Conservation (phyloP, 192 early-diverging fungal genomes). For the Podila epicladia region DNA sequence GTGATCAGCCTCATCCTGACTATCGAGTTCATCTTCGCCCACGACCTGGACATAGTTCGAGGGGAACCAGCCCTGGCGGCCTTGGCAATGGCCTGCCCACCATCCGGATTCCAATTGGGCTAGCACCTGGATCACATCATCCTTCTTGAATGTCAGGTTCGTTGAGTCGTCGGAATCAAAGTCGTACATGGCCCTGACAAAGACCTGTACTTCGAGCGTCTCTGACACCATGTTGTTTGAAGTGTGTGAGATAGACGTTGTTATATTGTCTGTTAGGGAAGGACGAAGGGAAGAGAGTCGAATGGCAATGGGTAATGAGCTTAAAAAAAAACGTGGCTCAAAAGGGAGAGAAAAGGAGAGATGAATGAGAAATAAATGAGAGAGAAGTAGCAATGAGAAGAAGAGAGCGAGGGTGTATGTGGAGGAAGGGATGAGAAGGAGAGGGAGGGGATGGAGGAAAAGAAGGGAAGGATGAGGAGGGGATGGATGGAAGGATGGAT, state of each 20-base stretch:
- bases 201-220: constrained; percentile 41
- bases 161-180: constrained; percentile 83
- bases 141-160: constrained; percentile 83
- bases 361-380: neutral
- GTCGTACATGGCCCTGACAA: constrained; percentile 85
- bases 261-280: neutral
- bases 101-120: constrained; percentile 92
- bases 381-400: constrained; percentile 4
- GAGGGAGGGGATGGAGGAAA: neutral
- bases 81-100: constrained; percentile 94
- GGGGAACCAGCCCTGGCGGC: constrained; percentile 90
- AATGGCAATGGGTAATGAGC: neutral
- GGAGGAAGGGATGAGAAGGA: neutral
- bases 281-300: neutral
- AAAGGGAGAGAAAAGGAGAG: neutral
- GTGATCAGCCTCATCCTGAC: constrained; percentile 46
- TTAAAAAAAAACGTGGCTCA: constrained; percentile 1
- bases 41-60: constrained; percentile 82
- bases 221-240: constrained; percentile 34
- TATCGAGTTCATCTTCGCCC: constrained; percentile 61
- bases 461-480: neutral
- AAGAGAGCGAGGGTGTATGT: neutral
- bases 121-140: constrained; percentile 91
- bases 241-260: neutral
- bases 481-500: neutral